Base-by-base conservation (phyloP, 805 yeast genomes). In the Candida andamanensis region DNA sequence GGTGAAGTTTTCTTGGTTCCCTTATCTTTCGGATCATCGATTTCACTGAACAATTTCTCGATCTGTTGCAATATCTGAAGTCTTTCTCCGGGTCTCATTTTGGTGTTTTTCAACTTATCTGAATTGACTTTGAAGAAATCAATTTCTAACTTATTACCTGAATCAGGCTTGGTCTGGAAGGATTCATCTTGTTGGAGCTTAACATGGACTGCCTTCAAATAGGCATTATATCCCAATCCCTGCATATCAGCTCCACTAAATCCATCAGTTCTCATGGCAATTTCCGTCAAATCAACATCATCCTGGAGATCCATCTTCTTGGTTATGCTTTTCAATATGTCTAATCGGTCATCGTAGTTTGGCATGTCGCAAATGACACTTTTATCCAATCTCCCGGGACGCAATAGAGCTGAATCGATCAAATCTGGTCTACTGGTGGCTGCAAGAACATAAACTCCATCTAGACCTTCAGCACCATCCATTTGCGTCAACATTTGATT, bases 391-490 rank as follows among this genome's bases (percentile, higher is more conserved):
- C 98, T 78, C 5, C 98, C 98, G 0, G 98, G 98, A 56, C 98
- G 78, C 37, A 92, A 61, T 35, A 92, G 67, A 0, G 98, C 98
- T 2, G 95, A 81, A 54, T 92, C 98, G 42, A 92, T 89, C 45
- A 92, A 69, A 50, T 92, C 98, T 0, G 98, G 98, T 47, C 98
- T 71, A 46, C 92, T 80, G 0, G 97, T 92, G 1, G 97, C 98
- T 0, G 97, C 97, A 16, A 92, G 66, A 0, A 92, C 95, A 52
- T 92, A 90, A 2, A 92, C 97, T 3, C 97, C 97, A 47, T 89
- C 97, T 17, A 89, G 65, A 0, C 97, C 97, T 56, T 92, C 97
- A 1, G 97, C 97, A 62, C 98, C 98, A 57, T 92, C 98, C 95
- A 92, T 89, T 54, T 92, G 97, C 0, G 98, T 92, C 47, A 92